Conservation (phyloP, 768 basidiomycete species). For the Boletus rubropictus region DNA sequence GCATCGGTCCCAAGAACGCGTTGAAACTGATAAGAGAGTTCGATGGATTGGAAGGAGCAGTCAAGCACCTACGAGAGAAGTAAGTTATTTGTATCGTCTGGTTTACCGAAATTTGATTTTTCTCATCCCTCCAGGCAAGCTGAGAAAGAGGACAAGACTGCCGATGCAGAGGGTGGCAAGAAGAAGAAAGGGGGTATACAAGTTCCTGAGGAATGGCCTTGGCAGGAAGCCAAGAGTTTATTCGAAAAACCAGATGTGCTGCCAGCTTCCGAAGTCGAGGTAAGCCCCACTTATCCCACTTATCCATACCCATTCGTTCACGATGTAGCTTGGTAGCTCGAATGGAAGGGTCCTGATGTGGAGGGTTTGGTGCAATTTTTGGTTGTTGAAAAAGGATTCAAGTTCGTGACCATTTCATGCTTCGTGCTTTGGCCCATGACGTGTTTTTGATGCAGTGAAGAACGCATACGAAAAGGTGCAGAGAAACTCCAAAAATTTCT, state of each 20-base stretch:
- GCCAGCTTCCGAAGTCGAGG: conserved; percentile 81
- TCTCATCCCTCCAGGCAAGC: conserved; percentile 22
- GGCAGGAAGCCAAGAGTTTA: conserved; percentile 88
- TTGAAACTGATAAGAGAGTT: conserved; percentile 87
- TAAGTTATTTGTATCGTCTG: conserved; percentile 26
- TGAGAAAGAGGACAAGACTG: conserved; percentile 41
- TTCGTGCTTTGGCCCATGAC: neutral
- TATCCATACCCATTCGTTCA: conserved; percentile 4
- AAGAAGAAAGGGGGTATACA: conserved; percentile 67
- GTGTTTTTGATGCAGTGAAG: conserved; percentile 57
- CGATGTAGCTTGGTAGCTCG: conserved; percentile 49
- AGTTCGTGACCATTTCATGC: conserved; percentile 40
- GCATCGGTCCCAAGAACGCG: conserved; percentile 92
- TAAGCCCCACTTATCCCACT: conserved; percentile 28
- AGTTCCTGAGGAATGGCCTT: conserved; percentile 94
- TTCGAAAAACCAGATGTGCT: conserved; percentile 89
- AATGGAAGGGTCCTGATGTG: conserved; percentile 90
- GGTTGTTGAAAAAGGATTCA: conserved; percentile 95
- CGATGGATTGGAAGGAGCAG: conserved; percentile 61
- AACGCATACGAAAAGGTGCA: conserved; percentile 90
- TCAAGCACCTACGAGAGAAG: conserved; percentile 78
- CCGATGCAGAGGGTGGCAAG: conserved; percentile 35
- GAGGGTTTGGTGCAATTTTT: conserved; percentile 93
- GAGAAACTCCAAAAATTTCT: conserved; percentile 88
- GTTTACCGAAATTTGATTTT: neutral